These are phyloP conservation scores for Parafenestella ontariensis DNA, from an alignment of 2,329 filamentous ascomycete species.

Conservation along the genomic window DNA sequence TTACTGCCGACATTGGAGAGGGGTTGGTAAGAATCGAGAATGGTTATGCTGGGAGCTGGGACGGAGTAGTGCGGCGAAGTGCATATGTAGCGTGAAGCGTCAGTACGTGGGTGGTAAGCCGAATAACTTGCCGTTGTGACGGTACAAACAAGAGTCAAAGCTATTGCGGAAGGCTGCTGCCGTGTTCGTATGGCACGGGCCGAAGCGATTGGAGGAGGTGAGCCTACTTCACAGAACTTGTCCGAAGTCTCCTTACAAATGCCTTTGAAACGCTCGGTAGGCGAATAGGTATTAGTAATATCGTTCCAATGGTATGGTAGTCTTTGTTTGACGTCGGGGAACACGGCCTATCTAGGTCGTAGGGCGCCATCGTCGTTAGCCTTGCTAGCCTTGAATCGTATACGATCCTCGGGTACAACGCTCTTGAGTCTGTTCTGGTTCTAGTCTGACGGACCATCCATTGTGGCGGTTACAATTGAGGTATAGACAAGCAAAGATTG, in stretches of 20 bases:
- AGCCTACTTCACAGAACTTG: constrained; percentile 65
- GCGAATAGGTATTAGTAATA: constrained; percentile 61
- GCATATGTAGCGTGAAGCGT: neutral
- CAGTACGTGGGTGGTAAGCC: too few species aligned
- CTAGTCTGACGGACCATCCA: neutral
- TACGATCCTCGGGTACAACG: constrained; percentile 36
- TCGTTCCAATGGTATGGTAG: constrained; percentile 65
- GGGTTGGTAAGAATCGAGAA: constrained; percentile 59
- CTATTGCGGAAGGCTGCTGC: too few species aligned
- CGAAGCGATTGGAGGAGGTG: too few species aligned
- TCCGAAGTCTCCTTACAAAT: constrained; percentile 62
- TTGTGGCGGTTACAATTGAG: too few species aligned
- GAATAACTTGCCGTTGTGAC: constrained; percentile 61
- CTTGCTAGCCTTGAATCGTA: constrained; percentile 46
- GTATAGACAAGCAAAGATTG: too few species aligned
- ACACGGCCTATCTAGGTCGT: constrained; percentile 60
- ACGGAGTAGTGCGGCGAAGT: too few species aligned
- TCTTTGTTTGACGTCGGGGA: constrained; percentile 60
- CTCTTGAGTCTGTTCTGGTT: constrained; percentile 13
- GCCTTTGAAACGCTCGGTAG: too few species aligned
- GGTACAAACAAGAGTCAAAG: constrained; percentile 65
- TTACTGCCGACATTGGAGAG: constrained; percentile 65
- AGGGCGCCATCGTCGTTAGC: constrained; percentile 54
- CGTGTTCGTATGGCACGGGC: too few species aligned
- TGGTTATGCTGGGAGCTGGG: constrained; percentile 63